These are phyloP conservation scores for Dryadomyces quercivorus DNA, from an alignment of 2,329 filamentous ascomycete genomes.

Conservation along the genomic window DNA sequence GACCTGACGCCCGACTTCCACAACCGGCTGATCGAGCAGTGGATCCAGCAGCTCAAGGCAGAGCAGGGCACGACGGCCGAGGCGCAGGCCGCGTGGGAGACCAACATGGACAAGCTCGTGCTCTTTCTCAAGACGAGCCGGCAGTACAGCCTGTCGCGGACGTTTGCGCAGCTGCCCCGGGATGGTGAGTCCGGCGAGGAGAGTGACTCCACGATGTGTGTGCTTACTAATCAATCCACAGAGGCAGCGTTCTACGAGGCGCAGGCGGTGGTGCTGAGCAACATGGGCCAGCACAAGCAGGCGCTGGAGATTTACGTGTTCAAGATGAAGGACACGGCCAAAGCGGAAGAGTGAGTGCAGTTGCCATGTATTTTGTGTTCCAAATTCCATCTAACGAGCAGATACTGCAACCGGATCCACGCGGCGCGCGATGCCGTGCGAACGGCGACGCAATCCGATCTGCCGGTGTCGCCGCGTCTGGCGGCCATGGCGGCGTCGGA, in stretches of 20 bases:
- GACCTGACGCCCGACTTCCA: conserved; percentile 81
- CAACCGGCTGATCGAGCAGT: conserved; percentile 64
- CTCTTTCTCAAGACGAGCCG: conserved; percentile 62
- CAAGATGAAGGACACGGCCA: conserved; percentile 72
- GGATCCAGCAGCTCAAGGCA: conserved; percentile 43
- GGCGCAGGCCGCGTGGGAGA: conserved; percentile 35
- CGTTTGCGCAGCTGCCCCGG: conserved; percentile 64
- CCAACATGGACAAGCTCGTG: conserved; percentile 55
- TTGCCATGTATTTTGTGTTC: conserved; percentile 1
- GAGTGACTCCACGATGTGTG: neutral
- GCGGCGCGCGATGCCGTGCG: conserved; percentile 36
- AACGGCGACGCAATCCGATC: neutral
- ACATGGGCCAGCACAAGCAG: conserved; percentile 91
- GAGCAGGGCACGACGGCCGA: conserved; percentile 10
- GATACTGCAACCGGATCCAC: conserved; percentile 83
- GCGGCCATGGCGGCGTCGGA: neutral
- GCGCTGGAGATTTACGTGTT: conserved; percentile 97
- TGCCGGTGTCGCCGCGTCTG: neutral
- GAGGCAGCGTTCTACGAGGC: conserved; percentile 81
- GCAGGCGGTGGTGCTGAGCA: conserved; percentile 79
- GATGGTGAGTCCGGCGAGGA: conserved; percentile 49
- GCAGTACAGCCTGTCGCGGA: conserved; percentile 69
- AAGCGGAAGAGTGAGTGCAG: conserved; percentile 88
- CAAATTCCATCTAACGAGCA: conserved; percentile 21
- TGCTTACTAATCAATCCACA: conserved; percentile 22